Base-by-base conservation (phyloP, 805 yeast genomes). In the Yarrowia sp. region DNA sequence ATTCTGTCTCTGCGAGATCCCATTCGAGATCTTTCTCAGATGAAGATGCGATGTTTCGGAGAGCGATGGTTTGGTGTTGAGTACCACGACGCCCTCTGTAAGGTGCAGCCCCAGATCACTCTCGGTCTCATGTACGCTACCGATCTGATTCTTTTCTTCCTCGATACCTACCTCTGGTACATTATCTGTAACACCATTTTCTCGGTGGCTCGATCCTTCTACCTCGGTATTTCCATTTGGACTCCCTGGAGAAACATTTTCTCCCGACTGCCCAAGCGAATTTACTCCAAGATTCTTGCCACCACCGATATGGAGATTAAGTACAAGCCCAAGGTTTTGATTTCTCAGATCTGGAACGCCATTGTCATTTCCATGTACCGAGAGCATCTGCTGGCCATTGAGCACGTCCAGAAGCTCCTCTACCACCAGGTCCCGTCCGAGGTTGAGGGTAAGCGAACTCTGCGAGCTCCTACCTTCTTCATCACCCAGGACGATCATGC, bases 221-320 rank as follows among this genome's bases (percentile, higher is more conserved):
- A 93, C 83, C 84, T 96, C 78, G 99, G 99, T 88, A 92, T 95
- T 72, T 95, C 99, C 51, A 93, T 95, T 70, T 86, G 92, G 82
- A 95, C 99, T 44, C 99, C 99, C 68, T 95, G 99, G 99, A 90
- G 98, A 85, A 95, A 96, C 77, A 92, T 95, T 71, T 95, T 93
- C 83, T 87, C 97, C 64, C 88, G 99, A 79, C 82, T 95, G 76
- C 99, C 99, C 76, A 95, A 95, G 87, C 91, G 99, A 86, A 91
- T 95, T 71, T 96, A 95, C 83, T 91, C 98, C 65, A 95, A 95
- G 85, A 88, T 95, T 70, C 85, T 95, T 79, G 98, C 98, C 52
- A 95, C 99, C 38, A 90, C 97, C 70, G 98, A 95, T 77, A 93
- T 96, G 99, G 98, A 95, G 81, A 91, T 93, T 76, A 93, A 95